phyloP scores from a whole-genome alignment of 176 grass and related monocot genomes.

The Pharus latifolius region DNA sequence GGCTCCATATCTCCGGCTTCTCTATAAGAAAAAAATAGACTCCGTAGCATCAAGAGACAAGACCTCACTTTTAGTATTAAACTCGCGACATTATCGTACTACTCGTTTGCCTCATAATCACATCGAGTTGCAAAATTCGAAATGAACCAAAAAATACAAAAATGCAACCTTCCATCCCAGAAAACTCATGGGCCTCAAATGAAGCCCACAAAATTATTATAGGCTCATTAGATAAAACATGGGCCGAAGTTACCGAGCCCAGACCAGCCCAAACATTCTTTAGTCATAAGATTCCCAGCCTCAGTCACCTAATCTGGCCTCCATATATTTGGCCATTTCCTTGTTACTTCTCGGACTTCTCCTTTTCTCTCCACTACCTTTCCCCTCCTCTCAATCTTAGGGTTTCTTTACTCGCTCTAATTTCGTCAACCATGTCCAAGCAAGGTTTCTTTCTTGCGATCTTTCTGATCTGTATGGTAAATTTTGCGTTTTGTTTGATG shows the following conservation, averaged over 20 bases:
- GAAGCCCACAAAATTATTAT: not conserved
- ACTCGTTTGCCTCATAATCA: too few species aligned
- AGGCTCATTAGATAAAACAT: not conserved
- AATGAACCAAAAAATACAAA: too few species aligned
- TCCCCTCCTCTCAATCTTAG: not conserved
- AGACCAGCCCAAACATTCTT: not conserved
- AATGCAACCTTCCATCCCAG: too few species aligned
- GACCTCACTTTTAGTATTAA: too few species aligned
- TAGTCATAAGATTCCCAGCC: not conserved
- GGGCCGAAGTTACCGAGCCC: not conserved
- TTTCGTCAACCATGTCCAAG: conserved; percentile 32
- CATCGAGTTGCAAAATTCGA: too few species aligned
- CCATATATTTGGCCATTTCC: not conserved
- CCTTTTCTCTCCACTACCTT: not conserved
- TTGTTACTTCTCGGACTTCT: not conserved
- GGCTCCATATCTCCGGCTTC: too few species aligned
- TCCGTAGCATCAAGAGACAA: too few species aligned
- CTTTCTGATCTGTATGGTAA: not conserved
- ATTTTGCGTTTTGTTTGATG: not conserved
- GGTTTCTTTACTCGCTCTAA: conserved; percentile 1
- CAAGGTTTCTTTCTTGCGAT: conserved; percentile 8
- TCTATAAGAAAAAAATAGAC: too few species aligned
- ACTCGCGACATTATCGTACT: too few species aligned
- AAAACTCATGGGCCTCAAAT: not conserved
- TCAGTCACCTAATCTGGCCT: not conserved